A percentile compares a stretch with the other conserved stretches of the same genome.
phyloP scores from a whole-genome alignment of 257 asterid species.

The Solanum etuberosum region DNA sequence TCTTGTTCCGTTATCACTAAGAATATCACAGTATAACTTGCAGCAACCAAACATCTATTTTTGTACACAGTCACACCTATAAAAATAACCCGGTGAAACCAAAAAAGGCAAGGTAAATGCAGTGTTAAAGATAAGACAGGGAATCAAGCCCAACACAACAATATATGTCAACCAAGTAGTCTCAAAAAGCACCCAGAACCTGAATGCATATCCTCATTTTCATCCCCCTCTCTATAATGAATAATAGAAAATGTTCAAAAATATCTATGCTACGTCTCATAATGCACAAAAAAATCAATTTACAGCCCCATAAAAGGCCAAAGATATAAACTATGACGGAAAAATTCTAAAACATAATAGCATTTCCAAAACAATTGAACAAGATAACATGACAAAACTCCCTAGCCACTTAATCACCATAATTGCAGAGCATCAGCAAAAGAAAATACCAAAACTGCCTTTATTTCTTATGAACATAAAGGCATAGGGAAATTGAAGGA shows the following conservation, averaged over 20 bases:
- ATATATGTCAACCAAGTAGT: background rate
- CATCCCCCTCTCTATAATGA: background rate
- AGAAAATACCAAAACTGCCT: background rate
- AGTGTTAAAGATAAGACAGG: background rate
- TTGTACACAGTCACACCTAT: background rate
- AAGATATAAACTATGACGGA: no score
- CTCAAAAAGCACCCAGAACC: background rate
- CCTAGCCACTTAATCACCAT: background rate
- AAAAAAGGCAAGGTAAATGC: background rate
- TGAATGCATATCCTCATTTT: background rate
- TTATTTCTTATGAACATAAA: background rate
- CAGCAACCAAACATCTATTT: background rate
- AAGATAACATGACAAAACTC: background rate
- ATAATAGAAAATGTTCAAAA: no score
- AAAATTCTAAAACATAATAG: background rate
- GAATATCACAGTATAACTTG: background rate
- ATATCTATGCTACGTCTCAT: background rate
- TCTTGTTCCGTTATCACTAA: background rate
- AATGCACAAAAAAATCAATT: background rate
- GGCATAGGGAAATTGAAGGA: background rate
- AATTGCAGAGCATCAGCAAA: background rate
- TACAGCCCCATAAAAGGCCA: background rate
- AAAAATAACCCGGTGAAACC: background rate
- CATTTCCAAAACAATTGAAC: background rate
- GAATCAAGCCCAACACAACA: background rate